Evolutionary conservation across 2,329 filamentous ascomycete genomes (phyloP), one percentile per base, ranked within the genome.

Genomic region (Talaromyces pinophilus): DNA sequence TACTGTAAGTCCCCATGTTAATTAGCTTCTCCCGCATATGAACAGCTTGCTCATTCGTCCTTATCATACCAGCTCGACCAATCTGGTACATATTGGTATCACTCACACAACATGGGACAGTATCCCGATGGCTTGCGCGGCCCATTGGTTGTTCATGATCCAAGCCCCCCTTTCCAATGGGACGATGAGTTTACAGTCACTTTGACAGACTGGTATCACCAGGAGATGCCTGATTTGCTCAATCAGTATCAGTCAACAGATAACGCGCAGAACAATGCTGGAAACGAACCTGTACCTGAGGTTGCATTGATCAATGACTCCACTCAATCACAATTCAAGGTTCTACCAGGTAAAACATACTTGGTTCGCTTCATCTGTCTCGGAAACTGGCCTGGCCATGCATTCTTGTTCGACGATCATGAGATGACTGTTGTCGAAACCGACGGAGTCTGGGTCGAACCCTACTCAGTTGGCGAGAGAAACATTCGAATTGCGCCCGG

Each of bases 61-160:
- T 46, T 40, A 42, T 30, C 70, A 46, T 69, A 74, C 69, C 46
- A 85, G 83, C 72, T 82, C 15, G 74, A 87, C 59, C 89, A 92
- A 79, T 84, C 88, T 0, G 91, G 90, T 33, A 91, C 90, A 0
- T 93, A 92, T 76, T 93, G 90, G 91, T 93, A 93, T 70, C 90
- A 92, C 74, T 90, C 87, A 4, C 90, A 92, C 73, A 83, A 84
- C 25, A 82, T 83, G 68, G 87, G 84, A 28, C 89, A 91, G 74
- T 92, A 91, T 69, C 88, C 89, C 1, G 90, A 92, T 74, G 90
- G 90, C 11, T 80, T 91, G 5, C 83, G 89, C 25, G 88, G 84
- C 0, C 83, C 88, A 0, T 77, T 91, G 38, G 84, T 91, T 63
- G 81, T 91, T 22, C 85, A 90, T 60, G 89, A 92, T 72, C 84